Evolutionary conservation across 2,329 filamentous ascomycete species (phyloP).

Genomic region (Neurospora crassa): DNA sequence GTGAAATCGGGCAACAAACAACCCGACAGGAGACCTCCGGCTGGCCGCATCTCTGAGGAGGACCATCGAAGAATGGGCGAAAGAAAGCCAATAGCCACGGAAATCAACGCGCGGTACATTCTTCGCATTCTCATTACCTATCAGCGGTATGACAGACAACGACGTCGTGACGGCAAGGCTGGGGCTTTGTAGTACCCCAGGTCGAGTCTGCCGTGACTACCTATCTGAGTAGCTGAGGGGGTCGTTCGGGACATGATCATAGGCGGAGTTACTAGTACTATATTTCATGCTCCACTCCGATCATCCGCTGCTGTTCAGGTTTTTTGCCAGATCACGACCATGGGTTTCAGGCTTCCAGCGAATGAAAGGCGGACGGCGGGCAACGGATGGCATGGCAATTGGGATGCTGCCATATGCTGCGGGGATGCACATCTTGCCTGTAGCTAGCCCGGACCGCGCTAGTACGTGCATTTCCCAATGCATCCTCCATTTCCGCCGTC

Average conservation of each 20-base stretch:
- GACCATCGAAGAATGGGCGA: not conserved
- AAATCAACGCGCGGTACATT: not conserved
- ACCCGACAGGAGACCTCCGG: not conserved
- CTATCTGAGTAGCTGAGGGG: not conserved
- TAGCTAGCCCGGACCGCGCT: not conserved
- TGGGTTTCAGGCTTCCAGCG: not conserved
- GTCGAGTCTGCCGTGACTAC: not conserved
- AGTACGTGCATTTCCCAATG: not conserved
- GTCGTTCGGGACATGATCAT: not conserved
- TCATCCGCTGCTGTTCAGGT: not conserved
- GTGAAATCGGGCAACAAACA: not conserved
- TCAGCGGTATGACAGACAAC: not conserved
- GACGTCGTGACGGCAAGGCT: not conserved
- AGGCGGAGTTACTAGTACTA: not conserved
- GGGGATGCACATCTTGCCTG: not conserved
- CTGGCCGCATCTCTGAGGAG: not conserved
- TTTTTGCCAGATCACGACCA: not conserved
- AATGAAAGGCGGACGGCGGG: not conserved
- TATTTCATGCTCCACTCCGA: not conserved
- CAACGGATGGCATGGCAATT: not conserved
- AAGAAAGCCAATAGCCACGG: not conserved
- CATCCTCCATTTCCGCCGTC: not conserved
- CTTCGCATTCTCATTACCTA: not conserved
- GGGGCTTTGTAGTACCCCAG: not conserved
- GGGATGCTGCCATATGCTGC: not conserved